Conservation (phyloP, 306 rosid species). For the Sindora glabra region DNA sequence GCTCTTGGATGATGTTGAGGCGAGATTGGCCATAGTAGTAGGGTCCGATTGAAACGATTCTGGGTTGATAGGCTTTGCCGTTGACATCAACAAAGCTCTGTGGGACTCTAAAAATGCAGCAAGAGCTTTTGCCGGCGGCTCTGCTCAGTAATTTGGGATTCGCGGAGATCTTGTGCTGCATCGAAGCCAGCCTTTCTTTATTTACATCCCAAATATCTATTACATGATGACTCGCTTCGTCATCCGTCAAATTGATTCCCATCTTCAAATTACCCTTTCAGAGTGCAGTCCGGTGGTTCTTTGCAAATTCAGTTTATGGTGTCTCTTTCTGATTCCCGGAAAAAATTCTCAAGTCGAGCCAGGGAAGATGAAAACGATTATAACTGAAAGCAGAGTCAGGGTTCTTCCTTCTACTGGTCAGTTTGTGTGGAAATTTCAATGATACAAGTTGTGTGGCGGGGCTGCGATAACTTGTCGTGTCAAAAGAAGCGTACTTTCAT, state of each 20-base stretch:
- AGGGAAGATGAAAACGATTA: too few relatives aligned
- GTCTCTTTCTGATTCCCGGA: too few relatives aligned
- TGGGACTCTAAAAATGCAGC: slow-evolving; percentile 52
- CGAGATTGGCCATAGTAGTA: slow-evolving; percentile 34
- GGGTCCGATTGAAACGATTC: slow-evolving; percentile 64
- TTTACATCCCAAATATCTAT: slow-evolving; percentile 19
- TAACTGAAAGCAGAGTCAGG: too few relatives aligned
- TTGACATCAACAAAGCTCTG: slow-evolving; percentile 33
- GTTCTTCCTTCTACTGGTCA: too few relatives aligned
- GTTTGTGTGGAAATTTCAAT: too few relatives aligned
- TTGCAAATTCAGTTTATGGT: too few relatives aligned
- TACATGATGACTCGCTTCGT: neutral
- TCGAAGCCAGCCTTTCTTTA: slow-evolving; percentile 23
- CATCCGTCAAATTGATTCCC: slow-evolving; percentile 4
- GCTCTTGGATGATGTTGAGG: slow-evolving; percentile 50
- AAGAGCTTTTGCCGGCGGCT: slow-evolving; percentile 40
- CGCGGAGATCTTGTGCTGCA: slow-evolving; percentile 33
- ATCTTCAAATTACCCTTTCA: neutral
- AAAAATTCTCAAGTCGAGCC: too few relatives aligned
- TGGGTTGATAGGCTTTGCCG: slow-evolving; percentile 53
- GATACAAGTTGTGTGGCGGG: too few relatives aligned
- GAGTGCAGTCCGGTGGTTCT: too few relatives aligned
- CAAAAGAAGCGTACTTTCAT: too few relatives aligned
- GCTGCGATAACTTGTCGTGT: too few relatives aligned
- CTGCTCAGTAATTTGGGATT: slow-evolving; percentile 39